Base-by-base conservation (phyloP, 1,139 yeast species). In the Zygosaccharomyces pseudobailii region DNA sequence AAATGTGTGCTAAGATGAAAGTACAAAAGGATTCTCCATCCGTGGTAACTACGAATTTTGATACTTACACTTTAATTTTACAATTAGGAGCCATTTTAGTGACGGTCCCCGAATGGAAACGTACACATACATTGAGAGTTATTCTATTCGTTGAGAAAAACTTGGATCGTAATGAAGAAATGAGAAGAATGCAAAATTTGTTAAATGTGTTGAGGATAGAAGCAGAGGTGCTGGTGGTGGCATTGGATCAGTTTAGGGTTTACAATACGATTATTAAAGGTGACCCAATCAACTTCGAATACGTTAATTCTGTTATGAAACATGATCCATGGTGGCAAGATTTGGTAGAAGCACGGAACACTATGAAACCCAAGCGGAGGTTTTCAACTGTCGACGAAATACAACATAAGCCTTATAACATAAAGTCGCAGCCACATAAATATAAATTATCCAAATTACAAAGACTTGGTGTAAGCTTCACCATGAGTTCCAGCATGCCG, bases 21-120 rank as follows among this genome's bases (percentile, higher is more conserved):
- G 78, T 81, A 46, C 92, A 92, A 6, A 73, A 71, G 22, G 78
- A 79, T 48, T 79, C 86, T 13, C 57, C 63, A 4, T 56, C 65
- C 1, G 53, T 87, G 1, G 65, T 84, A 51, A 84, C 96, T 0
- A 87, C 96, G 0, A 92, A 92, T 61, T 88, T 92, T 62, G 98
- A 92, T 63, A 92, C 98, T 0, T 92, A 89, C 61, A 90, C 97
- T 0, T 75, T 92, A 60, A 92, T 92, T 56, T 71, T 92, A 49
- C 98, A 92, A 61, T 71, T 92, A 53, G 98, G 97, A 3, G 95
- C 96, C 1, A 90, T 92, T 54, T 70, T 92, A 52, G 80, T 87
- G 7, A 89, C 97, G 0, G 98, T 92, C 4, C 95, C 95, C 1
- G 87, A 84, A 42, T 92, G 98, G 98, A 83, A 86, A 54, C 73